Conservation (phyloP, 83 land plant species). For the Diphasiastrum complanatum region DNA sequence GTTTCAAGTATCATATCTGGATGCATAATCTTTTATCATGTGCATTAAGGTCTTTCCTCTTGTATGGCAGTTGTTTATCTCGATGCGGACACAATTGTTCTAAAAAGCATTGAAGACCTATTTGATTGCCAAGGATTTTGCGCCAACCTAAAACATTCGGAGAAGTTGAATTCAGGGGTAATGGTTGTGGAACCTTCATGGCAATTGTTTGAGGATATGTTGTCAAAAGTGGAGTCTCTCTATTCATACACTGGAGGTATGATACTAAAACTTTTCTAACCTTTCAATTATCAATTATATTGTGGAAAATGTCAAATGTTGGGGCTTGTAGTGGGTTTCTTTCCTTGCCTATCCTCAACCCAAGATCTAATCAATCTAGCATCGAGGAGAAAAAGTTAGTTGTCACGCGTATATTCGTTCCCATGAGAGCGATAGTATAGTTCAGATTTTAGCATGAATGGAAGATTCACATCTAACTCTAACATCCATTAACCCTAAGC, state of each 20-base stretch:
- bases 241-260: constrained; percentile 93
- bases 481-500: too few species aligned
- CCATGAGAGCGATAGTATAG: too few species aligned
- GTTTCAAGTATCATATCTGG: background rate
- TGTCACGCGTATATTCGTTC: too few species aligned
- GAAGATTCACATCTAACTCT: too few species aligned
- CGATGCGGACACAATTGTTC: constrained; percentile 94
- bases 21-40: constrained; percentile 4
- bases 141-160: constrained; percentile 98
- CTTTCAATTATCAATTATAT: too few species aligned
- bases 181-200: constrained; percentile 97
- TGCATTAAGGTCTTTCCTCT: background rate
- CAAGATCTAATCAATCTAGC: too few species aligned
- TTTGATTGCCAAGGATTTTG: constrained; percentile 88
- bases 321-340: too few species aligned
- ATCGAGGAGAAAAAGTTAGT: too few species aligned
- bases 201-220: constrained; percentile 72
- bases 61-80: constrained; percentile 80
- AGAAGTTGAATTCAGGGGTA: constrained; percentile 93
- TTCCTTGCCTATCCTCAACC: too few species aligned
- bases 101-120: constrained; percentile 83
- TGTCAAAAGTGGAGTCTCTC: constrained; percentile 69
- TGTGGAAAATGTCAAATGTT: too few species aligned
- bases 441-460: too few species aligned
- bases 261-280: background rate